phyloP scores from a whole-genome alignment of 2,329 filamentous ascomycete genomes.

The Apiospora kogelbergensis region DNA sequence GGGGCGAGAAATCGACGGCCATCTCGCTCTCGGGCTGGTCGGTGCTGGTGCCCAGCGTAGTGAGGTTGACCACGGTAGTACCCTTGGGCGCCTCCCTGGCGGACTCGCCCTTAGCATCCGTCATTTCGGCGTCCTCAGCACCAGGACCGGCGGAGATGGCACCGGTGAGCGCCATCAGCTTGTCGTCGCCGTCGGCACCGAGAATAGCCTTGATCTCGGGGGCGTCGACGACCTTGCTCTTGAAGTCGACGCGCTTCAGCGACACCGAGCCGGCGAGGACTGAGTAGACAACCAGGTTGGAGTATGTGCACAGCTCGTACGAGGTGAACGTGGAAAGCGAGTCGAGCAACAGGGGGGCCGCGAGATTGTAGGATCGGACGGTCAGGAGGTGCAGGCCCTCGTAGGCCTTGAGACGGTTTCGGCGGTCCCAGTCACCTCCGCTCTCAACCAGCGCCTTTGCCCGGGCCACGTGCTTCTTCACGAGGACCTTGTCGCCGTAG shows the following conservation, averaged over 20 bases:
- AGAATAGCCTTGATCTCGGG: conserved; percentile 98
- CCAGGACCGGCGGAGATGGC: conserved; percentile 79
- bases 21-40: conserved; percentile 78
- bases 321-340: conserved; percentile 97
- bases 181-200: conserved; percentile 78
- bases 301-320: conserved; percentile 98
- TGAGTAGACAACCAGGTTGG: conserved; percentile 89
- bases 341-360: conserved; percentile 87
- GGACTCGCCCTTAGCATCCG: conserved; percentile 56
- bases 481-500: conserved; percentile 88
- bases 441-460: conserved; percentile 88
- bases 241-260: conserved; percentile 96
- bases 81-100: conserved; percentile 46
- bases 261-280: conserved; percentile 93
- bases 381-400: conserved; percentile 92
- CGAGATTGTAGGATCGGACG: conserved; percentile 83
- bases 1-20: conserved; percentile 83
- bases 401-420: conserved; percentile 98
- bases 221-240: conserved; percentile 96
- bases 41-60: conserved; percentile 69
- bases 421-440: conserved; percentile 96
- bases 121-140: conserved; percentile 72
- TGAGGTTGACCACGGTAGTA: conserved; percentile 82
- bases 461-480: conserved; percentile 91
- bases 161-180: conserved; percentile 78